Evolutionary conservation across 768 basidiomycete species (phyloP).

Genomic region (Rhodotorula taiwanensis): DNA sequence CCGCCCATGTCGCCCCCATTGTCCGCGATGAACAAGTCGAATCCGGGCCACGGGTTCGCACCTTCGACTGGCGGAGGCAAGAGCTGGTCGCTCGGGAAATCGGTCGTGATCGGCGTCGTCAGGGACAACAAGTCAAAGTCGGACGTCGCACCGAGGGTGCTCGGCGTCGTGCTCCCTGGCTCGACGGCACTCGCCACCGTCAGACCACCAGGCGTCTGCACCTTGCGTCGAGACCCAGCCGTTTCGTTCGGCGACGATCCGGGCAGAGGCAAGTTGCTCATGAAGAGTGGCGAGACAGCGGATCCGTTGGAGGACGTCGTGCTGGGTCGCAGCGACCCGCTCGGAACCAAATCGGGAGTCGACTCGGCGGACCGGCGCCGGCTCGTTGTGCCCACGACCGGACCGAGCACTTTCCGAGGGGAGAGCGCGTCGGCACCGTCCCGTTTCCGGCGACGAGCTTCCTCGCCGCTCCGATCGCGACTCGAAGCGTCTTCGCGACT

Average conservation of each 20-base stretch:
- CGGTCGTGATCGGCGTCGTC: neutral
- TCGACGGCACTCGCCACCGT: too few species aligned
- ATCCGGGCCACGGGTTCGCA: too few species aligned
- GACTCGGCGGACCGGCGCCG: neutral
- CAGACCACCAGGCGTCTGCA: too few species aligned
- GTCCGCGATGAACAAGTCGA: too few species aligned
- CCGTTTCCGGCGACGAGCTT: neutral
- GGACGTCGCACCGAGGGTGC: neutral
- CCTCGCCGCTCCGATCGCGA: neutral
- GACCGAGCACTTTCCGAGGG: neutral
- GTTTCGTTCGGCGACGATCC: too few species aligned
- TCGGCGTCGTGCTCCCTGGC: neutral
- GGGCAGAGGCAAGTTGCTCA: neutral
- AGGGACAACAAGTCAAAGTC: neutral
- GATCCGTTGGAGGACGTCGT: neutral
- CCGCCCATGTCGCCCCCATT: too few species aligned
- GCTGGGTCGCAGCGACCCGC: slow-evolving; percentile 3
- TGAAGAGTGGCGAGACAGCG: slow-evolving; percentile 7
- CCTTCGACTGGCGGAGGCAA: too few species aligned
- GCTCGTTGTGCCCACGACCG: neutral
- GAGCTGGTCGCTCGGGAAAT: neutral
- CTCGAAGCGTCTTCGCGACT: neutral
- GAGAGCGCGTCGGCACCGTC: neutral
- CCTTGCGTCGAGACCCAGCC: too few species aligned
- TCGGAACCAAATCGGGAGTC: slow-evolving; percentile 1